phyloP scores from a whole-genome alignment of 2,329 filamentous ascomycete genomes.

The Trichothecium roseum region DNA sequence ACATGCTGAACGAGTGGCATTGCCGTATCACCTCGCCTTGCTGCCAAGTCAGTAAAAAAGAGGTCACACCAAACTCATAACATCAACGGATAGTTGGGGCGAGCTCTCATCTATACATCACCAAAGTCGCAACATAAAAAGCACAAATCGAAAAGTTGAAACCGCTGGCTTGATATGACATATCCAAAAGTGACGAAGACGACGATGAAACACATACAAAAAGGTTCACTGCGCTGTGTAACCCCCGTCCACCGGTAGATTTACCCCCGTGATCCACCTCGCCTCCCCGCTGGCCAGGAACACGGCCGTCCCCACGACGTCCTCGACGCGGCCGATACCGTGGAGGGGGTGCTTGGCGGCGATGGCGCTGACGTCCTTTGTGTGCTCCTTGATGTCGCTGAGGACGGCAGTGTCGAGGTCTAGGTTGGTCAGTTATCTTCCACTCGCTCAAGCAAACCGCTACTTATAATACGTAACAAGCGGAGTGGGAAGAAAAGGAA shows the following conservation, averaged over 20 bases:
- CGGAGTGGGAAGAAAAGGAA: neutral
- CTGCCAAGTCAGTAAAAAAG: too few relatives aligned
- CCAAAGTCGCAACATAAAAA: too few relatives aligned
- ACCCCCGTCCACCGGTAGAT: constrained; percentile 28
- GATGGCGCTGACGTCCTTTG: constrained; percentile 8
- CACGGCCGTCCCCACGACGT: constrained; percentile 20
- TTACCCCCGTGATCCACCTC: constrained; percentile 28
- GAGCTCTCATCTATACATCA: too few relatives aligned
- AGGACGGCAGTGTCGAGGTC: constrained; percentile 17
- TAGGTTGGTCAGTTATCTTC: constrained; percentile 2
- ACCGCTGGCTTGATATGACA: too few relatives aligned
- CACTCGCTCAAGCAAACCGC: too few relatives aligned
- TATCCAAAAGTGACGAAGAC: too few relatives aligned
- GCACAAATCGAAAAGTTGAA: too few relatives aligned
- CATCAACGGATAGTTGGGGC: too few relatives aligned
- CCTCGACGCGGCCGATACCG: constrained; percentile 15
- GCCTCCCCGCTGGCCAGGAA: constrained; percentile 27
- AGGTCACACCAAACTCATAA: too few relatives aligned
- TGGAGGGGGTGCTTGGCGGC: constrained; percentile 13
- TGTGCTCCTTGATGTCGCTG: constrained; percentile 10
- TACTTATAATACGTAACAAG: neutral
- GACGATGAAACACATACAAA: too few relatives aligned
- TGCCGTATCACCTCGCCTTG: too few relatives aligned
- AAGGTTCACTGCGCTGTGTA: constrained; percentile 19
- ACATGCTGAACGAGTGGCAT: too few relatives aligned